Conservation (phyloP, 106 monocot genomes). For the Chionographis japonica region DNA sequence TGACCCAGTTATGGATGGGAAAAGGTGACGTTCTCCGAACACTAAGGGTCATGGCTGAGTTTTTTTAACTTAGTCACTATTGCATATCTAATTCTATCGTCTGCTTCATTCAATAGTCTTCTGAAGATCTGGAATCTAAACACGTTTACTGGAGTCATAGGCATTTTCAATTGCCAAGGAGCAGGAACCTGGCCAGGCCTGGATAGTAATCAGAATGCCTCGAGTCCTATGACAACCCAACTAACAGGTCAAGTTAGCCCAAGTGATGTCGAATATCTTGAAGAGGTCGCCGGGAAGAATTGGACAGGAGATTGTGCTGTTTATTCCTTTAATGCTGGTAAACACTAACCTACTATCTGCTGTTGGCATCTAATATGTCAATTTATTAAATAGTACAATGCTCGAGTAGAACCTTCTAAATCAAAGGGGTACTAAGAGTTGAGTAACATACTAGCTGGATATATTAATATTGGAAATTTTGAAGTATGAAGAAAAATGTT, state of each 20-base stretch:
- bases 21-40: slow-evolving; percentile 14
- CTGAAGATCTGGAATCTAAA: slow-evolving; percentile 55
- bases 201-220: background rate
- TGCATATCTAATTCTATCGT: background rate
- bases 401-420: too few species aligned
- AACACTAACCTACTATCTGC: background rate
- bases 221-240: background rate
- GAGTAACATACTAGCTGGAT: too few species aligned
- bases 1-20: slow-evolving; percentile 43
- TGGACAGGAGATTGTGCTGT: slow-evolving; percentile 41
- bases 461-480: too few species aligned
- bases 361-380: background rate
- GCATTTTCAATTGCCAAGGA: slow-evolving; percentile 54
- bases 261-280: slow-evolving; percentile 27
- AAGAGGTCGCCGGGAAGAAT: slow-evolving; percentile 27
- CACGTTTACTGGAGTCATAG: slow-evolving; percentile 28
- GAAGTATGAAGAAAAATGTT: too few species aligned
- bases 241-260: slow-evolving; percentile 23
- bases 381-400: too few species aligned
- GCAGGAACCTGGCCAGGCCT: slow-evolving; percentile 42
- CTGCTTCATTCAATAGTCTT: slow-evolving; percentile 16
- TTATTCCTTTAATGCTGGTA: slow-evolving; percentile 38
- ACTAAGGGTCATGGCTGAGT: background rate
- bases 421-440: too few species aligned
- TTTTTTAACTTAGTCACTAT: background rate